These are phyloP conservation scores for Puccinia triticina DNA, from an alignment of 1,284 basidiomycete genomes.

Conservation along the genomic window DNA sequence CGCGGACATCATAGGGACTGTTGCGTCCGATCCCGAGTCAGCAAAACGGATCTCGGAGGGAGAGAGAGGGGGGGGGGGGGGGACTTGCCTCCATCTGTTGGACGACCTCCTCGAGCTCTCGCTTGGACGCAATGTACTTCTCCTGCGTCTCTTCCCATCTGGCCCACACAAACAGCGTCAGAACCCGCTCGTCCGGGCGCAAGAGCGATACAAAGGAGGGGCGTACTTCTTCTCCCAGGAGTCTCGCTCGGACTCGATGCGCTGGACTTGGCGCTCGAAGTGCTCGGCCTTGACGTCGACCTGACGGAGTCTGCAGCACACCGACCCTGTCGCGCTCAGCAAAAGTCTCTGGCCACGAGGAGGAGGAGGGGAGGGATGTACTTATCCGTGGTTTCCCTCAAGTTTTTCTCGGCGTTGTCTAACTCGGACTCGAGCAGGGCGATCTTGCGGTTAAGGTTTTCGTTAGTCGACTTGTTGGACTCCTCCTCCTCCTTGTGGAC, in stretches of 20 bases:
- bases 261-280: constrained; percentile 88
- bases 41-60: neutral
- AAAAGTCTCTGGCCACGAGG: too few species aligned
- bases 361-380: constrained; percentile 63
- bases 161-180: constrained; percentile 43
- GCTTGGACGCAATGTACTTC: constrained; percentile 77
- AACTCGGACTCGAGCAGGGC: constrained; percentile 92
- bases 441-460: constrained; percentile 80
- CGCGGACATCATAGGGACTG: neutral
- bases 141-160: constrained; percentile 70
- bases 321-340: too few species aligned
- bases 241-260: constrained; percentile 88
- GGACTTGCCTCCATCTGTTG: constrained; percentile 68
- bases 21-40: neutral
- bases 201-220: too few species aligned
- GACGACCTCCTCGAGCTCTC: constrained; percentile 85
- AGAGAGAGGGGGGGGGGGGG: too few species aligned
- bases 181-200: constrained; percentile 69
- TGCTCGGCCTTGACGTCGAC: constrained; percentile 99
- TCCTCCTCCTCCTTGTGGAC: constrained; percentile 72
- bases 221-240: constrained; percentile 92
- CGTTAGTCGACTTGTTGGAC: constrained; percentile 72
- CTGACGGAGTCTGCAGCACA: constrained; percentile 93
- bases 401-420: constrained; percentile 92
- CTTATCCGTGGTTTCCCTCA: constrained; percentile 97